phyloP scores from a whole-genome alignment of 2,329 filamentous ascomycete species.

The Paracoccidioides brasiliensis region DNA sequence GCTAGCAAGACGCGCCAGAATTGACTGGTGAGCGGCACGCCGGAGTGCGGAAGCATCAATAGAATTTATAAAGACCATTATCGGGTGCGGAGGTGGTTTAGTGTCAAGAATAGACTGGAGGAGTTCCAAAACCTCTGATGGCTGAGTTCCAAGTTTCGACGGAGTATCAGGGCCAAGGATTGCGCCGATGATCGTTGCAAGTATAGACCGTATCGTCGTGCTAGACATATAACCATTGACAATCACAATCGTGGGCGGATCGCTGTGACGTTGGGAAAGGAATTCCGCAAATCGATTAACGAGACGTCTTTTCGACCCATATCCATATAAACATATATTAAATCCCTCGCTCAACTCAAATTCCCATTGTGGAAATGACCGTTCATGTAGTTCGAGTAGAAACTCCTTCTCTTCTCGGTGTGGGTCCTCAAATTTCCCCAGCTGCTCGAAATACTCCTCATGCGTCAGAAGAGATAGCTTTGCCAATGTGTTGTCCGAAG shows the following conservation, averaged over 20 bases:
- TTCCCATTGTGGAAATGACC: conserved; percentile 79
- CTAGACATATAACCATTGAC: conserved; percentile 64
- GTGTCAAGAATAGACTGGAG: conserved; percentile 50
- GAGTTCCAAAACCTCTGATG: conserved; percentile 53
- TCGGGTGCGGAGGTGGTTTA: conserved; percentile 26
- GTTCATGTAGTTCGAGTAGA: conserved; percentile 60
- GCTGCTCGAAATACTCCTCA: conserved; percentile 72
- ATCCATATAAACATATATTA: conserved; percentile 82
- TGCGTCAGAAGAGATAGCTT: conserved; percentile 68
- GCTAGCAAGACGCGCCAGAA: conserved; percentile 63
- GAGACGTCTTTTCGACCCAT: conserved; percentile 72
- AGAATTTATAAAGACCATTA: conserved; percentile 71
- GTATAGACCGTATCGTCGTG: conserved; percentile 33
- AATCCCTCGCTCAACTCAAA: conserved; percentile 84
- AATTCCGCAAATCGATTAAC: conserved; percentile 63
- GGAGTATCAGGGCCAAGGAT: conserved; percentile 35
- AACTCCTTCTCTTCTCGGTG: conserved; percentile 59
- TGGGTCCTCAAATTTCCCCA: conserved; percentile 51
- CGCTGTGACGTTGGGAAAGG: conserved; percentile 38
- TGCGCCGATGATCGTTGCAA: conserved; percentile 51
- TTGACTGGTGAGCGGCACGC: conserved; percentile 52
- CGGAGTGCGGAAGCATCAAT: conserved; percentile 71
- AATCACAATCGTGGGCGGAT: conserved; percentile 52
- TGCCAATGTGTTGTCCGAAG: conserved; percentile 72
- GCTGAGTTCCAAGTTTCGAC: conserved; percentile 48